Evolutionary conservation across 176 grass and related monocot species (phyloP).

Genomic region (Dactylis glomerata): DNA sequence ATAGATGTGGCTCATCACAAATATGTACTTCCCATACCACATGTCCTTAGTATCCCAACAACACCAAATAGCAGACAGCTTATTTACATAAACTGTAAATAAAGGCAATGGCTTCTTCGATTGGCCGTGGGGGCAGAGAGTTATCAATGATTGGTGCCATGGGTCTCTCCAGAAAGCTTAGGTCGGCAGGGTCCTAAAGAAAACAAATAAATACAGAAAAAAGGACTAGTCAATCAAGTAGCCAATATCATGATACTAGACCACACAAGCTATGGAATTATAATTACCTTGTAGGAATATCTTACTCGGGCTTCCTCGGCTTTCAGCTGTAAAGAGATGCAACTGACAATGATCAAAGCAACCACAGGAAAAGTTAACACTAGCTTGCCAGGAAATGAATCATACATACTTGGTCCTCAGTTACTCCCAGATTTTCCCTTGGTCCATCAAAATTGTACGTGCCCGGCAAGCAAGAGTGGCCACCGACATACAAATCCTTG

Average conservation of each 20-base stretch:
- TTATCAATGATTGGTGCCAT: background rate
- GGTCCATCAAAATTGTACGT: background rate
- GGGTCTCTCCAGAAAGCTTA: background rate
- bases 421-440: background rate
- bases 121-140: background rate
- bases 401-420: background rate
- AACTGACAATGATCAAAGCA: background rate
- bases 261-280: background rate
- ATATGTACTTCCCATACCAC: background rate
- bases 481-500: background rate
- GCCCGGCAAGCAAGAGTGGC: background rate
- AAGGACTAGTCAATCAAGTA: background rate
- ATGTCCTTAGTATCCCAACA: background rate
- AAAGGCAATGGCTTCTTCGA: background rate
- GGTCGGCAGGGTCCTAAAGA: background rate
- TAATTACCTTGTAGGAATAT: background rate
- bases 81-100: background rate
- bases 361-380: background rate
- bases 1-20: background rate
- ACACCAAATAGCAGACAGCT: background rate
- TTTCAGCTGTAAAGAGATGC: background rate
- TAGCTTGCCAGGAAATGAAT: background rate
- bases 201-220: background rate
- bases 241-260: background rate
- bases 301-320: background rate